Conservation (phyloP, 768 basidiomycete species). For the Mycena amicta region DNA sequence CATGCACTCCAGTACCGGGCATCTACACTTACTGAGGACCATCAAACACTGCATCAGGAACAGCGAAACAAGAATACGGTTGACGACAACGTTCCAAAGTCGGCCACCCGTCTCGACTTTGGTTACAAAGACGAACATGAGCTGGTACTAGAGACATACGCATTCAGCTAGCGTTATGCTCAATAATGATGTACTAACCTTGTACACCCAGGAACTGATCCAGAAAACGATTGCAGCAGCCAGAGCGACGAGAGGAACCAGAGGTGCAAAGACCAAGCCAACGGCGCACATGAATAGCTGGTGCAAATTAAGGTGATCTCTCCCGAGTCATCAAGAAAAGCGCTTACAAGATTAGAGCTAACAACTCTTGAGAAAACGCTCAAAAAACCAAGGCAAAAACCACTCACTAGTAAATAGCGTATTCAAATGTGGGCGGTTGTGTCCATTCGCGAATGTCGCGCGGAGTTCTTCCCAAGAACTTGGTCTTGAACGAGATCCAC, state of each 20-base stretch:
- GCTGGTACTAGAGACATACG: constrained; percentile 51
- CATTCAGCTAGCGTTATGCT: not conserved
- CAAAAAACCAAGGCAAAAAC: constrained; percentile 9
- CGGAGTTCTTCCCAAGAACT: constrained; percentile 72
- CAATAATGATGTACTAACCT: constrained; percentile 29
- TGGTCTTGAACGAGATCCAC: constrained; percentile 60
- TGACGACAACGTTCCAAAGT: constrained; percentile 79
- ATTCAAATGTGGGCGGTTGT: constrained; percentile 75
- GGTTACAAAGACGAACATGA: constrained; percentile 81
- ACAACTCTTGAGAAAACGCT: not conserved
- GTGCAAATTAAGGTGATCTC: not conserved
- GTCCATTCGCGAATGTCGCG: constrained; percentile 80
- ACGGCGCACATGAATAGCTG: constrained; percentile 77
- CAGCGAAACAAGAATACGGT: constrained; percentile 66
- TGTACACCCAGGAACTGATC: constrained; percentile 73
- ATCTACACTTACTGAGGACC: constrained; percentile 69
- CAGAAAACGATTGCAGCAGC: constrained; percentile 76
- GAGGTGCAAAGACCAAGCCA: constrained; percentile 79
- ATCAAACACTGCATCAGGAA: constrained; percentile 78
- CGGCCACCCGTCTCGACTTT: constrained; percentile 83
- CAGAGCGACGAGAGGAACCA: constrained; percentile 78
- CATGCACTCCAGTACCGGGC: not conserved
- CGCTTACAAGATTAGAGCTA: constrained; percentile 35
- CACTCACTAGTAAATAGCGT: constrained; percentile 68
- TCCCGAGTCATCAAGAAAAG: not conserved